These are phyloP conservation scores for Dothidotthia symphoricarpi DNA, from an alignment of 2,329 filamentous ascomycete genomes.

Conservation along the genomic window DNA sequence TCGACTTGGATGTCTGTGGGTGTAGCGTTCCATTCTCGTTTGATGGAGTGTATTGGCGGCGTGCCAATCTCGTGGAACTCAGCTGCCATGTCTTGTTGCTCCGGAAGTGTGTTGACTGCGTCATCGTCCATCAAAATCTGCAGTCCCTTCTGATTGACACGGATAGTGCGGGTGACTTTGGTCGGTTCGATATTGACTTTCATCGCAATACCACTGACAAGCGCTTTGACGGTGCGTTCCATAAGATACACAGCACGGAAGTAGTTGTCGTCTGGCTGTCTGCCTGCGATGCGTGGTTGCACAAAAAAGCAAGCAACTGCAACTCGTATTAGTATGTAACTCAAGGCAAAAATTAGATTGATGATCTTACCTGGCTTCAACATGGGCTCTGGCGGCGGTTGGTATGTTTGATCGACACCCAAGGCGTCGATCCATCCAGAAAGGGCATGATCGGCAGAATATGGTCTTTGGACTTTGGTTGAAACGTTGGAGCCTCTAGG, in stretches of 20 bases:
- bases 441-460: constrained; percentile 63
- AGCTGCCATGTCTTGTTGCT: constrained; percentile 85
- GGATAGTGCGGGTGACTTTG: constrained; percentile 69
- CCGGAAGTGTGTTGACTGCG: constrained; percentile 75
- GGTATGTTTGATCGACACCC: constrained; percentile 83
- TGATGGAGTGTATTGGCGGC: constrained; percentile 46
- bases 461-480: constrained; percentile 57
- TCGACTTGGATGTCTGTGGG: constrained; percentile 50
- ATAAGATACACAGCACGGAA: constrained; percentile 84
- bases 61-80: constrained; percentile 64
- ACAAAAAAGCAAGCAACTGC: constrained; percentile 87
- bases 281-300: constrained; percentile 54
- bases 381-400: constrained; percentile 69
- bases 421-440: constrained; percentile 87
- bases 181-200: constrained; percentile 80
- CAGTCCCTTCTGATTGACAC: constrained; percentile 70
- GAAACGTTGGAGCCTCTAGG: constrained; percentile 49
- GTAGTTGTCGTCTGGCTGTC: constrained; percentile 59
- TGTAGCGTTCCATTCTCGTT: constrained; percentile 55
- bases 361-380: constrained; percentile 61
- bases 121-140: constrained; percentile 90
- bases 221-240: constrained; percentile 71
- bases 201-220: constrained; percentile 68
- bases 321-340: constrained; percentile 34
- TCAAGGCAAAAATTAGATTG: constrained; percentile 3